A percentile compares a stretch with the other conserved stretches of the same genome.
These are phyloP conservation scores for Elongisporangium prolatum DNA, from an alignment of 352 stramenopile genomes.

Conservation along the genomic window DNA sequence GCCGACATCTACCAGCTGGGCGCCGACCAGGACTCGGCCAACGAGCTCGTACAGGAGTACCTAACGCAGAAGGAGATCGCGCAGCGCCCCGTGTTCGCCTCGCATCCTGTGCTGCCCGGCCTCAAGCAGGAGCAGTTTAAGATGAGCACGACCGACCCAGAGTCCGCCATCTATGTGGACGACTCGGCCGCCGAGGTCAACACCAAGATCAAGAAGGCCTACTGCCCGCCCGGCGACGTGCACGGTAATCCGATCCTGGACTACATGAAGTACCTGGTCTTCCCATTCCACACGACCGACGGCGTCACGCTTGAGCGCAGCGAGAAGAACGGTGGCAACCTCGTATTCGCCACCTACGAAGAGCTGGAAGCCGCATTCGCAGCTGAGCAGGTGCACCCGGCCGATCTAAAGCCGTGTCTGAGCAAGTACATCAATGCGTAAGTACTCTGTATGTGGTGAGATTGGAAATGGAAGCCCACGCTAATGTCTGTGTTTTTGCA, in stretches of 20 bases:
- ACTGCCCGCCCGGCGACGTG: constrained; percentile 90
- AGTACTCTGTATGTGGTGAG: constrained; percentile 1
- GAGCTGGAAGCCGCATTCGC: constrained; percentile 92
- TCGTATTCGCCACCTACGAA: constrained; percentile 87
- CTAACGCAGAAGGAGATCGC: constrained; percentile 83
- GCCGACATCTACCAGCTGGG: constrained; percentile 99
- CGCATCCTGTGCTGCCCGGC: constrained; percentile 97
- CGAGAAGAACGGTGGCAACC: constrained; percentile 80
- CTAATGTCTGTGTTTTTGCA: constrained; percentile 1
- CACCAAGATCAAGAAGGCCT: constrained; percentile 99
- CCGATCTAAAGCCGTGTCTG: constrained; percentile 95
- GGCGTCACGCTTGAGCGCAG: constrained; percentile 75
- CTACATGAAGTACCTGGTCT: constrained; percentile 96
- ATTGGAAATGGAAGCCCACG: background rate
- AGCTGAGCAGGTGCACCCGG: constrained; percentile 91
- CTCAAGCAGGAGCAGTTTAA: constrained; percentile 99
- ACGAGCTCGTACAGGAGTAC: constrained; percentile 97
- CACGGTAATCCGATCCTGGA: constrained; percentile 94
- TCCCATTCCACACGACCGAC: constrained; percentile 63
- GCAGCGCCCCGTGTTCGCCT: constrained; percentile 90
- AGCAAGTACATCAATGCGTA: constrained; percentile 90
- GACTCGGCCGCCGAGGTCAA: constrained; percentile 93
- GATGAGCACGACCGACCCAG: constrained; percentile 98
- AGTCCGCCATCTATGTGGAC: constrained; percentile 98
- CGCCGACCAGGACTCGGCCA: constrained; percentile 94